phyloP scores from a whole-genome alignment of 768 basidiomycete genomes.

The Tephrocybe sp. region DNA sequence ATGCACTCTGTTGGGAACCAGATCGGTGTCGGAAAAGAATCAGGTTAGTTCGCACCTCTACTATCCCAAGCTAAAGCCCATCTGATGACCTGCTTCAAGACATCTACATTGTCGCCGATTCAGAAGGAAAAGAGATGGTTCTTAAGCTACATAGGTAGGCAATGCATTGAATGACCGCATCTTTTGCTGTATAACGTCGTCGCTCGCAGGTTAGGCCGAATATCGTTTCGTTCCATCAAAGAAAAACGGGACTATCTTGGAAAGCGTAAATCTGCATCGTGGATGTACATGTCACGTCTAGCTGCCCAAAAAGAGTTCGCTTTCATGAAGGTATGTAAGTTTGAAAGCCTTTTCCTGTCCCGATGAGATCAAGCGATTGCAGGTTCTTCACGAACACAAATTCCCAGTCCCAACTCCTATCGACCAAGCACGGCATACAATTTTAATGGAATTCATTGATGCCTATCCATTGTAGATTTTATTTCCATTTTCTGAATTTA shows the following conservation, averaged over 20 bases:
- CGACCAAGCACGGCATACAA: conserved; percentile 92
- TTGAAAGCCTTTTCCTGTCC: not conserved
- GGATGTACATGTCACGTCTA: conserved; percentile 99
- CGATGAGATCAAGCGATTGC: not conserved
- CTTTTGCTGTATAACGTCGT: not conserved
- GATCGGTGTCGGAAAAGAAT: conserved; percentile 98
- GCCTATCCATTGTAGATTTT: conserved; percentile 84
- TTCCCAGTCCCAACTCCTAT: conserved; percentile 94
- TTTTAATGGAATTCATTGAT: conserved; percentile 96
- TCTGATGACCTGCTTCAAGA: conserved; percentile 40
- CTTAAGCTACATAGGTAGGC: conserved; percentile 89
- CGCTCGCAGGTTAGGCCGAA: conserved; percentile 77
- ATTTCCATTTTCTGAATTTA: not conserved
- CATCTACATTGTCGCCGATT: conserved; percentile 87
- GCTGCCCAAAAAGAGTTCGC: conserved; percentile 98
- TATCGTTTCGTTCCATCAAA: conserved; percentile 97
- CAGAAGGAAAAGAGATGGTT: conserved; percentile 82
- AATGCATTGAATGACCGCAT: not conserved
- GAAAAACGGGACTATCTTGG: conserved; percentile 95
- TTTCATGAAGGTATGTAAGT: conserved; percentile 83
- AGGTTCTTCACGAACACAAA: conserved; percentile 89
- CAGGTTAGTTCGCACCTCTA: conserved; percentile 50
- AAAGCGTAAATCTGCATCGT: conserved; percentile 92
- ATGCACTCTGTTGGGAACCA: conserved; percentile 94
- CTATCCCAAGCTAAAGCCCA: not conserved